Percentiles rank a stretch among this genome's conserved stretches.
phyloP scores from a whole-genome alignment of 176 grass and related monocot genomes.

The Carex pumila region DNA sequence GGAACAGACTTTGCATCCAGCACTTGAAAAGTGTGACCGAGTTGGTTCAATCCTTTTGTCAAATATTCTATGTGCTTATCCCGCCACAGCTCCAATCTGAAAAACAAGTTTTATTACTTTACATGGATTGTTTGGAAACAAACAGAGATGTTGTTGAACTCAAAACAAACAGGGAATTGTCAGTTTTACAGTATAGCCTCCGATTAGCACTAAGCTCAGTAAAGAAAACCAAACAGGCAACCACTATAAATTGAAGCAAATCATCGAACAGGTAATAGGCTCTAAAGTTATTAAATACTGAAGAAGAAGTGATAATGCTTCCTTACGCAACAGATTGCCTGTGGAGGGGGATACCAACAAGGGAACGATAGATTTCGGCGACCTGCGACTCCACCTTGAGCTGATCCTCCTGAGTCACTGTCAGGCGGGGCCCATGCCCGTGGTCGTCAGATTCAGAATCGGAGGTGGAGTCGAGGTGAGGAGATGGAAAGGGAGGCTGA shows the following conservation, averaged over 20 bases:
- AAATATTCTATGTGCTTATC: conserved; percentile 69
- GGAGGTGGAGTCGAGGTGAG: not conserved
- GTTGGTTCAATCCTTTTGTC: conserved; percentile 45
- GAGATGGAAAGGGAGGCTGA: conserved; percentile 2
- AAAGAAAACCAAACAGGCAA: not conserved
- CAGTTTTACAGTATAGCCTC: not conserved
- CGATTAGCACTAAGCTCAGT: not conserved
- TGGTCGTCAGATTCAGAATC: not conserved
- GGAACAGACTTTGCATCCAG: conserved; percentile 74
- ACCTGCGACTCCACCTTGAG: conserved; percentile 61
- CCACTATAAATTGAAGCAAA: not conserved
- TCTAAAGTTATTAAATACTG: not conserved
- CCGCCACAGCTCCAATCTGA: conserved; percentile 70
- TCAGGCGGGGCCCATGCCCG: conserved; percentile 28
- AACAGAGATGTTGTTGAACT: not conserved
- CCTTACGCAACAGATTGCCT: conserved; percentile 55
- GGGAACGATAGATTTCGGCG: conserved; percentile 56
- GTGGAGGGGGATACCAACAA: conserved; percentile 35
- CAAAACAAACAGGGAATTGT: not conserved
- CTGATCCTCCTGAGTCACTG: conserved; percentile 73
- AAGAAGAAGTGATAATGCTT: not conserved
- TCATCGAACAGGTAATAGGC: not conserved
- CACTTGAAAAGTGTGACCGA: conserved; percentile 56
- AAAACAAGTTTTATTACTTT: conserved; percentile 2
- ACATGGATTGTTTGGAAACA: not conserved